Percentiles rank a stretch among this genome's conserved stretches.
These are phyloP conservation scores for Santalum album DNA, from an alignment of 164 flowering plant species.

Conservation along the genomic window DNA sequence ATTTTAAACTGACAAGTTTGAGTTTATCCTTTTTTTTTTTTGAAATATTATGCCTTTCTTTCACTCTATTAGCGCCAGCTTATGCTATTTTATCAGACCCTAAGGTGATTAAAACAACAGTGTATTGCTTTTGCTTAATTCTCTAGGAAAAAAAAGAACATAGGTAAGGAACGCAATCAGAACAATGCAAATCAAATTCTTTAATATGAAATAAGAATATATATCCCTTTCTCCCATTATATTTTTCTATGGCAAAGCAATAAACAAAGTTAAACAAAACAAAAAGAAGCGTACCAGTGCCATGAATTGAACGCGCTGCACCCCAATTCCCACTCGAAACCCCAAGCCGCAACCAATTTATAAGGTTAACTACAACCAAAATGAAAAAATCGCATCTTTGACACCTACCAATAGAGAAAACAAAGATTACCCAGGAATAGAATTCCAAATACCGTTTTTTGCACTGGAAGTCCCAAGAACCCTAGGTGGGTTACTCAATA, in stretches of 20 bases:
- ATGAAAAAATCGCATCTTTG: neutral
- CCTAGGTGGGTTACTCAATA: conserved; percentile 5
- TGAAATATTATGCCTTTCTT: no score
- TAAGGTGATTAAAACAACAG: no score
- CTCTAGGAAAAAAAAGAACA: no score
- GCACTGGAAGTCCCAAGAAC: neutral
- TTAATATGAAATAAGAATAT: neutral
- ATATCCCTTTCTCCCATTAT: neutral
- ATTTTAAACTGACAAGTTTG: no score
- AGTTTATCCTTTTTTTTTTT: no score
- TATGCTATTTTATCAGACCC: no score
- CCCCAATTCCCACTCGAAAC: neutral
- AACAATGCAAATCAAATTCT: neutral
- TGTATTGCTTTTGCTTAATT: no score
- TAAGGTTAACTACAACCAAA: neutral
- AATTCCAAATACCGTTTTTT: neutral
- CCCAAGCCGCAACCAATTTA: neutral
- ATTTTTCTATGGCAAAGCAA: neutral
- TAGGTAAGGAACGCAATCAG: no score
- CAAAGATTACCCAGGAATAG: neutral
- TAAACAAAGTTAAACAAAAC: neutral
- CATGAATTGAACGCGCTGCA: neutral
- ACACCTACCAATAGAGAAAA: neutral
- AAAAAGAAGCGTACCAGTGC: neutral
- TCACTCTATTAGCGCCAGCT: no score